Base-by-base conservation (phyloP, 805 yeast genomes). In the Candida quercuum region DNA sequence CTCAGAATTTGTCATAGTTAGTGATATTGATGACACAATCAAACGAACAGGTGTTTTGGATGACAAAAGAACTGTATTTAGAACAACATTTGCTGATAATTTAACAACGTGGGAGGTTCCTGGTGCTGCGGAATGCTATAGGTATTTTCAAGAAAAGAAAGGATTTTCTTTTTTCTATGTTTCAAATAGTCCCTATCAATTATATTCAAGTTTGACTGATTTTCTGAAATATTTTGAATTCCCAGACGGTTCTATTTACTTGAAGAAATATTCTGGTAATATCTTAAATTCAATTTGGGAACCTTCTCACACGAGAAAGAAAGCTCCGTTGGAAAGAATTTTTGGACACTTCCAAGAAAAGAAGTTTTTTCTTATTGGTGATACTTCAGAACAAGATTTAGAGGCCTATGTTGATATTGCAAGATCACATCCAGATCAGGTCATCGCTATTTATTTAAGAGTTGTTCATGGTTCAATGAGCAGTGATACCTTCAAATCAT, bases 11-110 rank as follows among this genome's bases (percentile, higher is more conserved):
- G 86, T 85, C 11, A 59, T 93, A 2, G 88, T 93, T 17, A 80
- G 89, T 51, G 99, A 93, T 58, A 81, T 93, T 29, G 99, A 93
- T 56, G 99, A 93, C 56, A 93, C 99, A 0, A 79, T 91, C 25
- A 84, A 93, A 52, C 68, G 76, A 29, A 88, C 99, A 0, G 98
- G 98, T 3, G 91, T 93, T 1, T 71, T 85, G 24, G 91, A 91
- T 1, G 95, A 89, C 43, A 88, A 86, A 60, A 70, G 94, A 41
- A 86, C 84, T 28, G 68, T 91, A 46, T 78, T 93, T 60, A 69
- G 82, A 41, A 89, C 84, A 52, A 80, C 88, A 1, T 77, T 93
- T 41, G 72, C 84, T 3, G 77, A 76, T 32, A 81, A 78, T 29
- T 75, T 76, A 36, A 59, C 68, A 5, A 74, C 72, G n/a, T 81